Evolutionary conservation across 345 rosid species (phyloP).

Genomic region (Eucalyptus decipiens): DNA sequence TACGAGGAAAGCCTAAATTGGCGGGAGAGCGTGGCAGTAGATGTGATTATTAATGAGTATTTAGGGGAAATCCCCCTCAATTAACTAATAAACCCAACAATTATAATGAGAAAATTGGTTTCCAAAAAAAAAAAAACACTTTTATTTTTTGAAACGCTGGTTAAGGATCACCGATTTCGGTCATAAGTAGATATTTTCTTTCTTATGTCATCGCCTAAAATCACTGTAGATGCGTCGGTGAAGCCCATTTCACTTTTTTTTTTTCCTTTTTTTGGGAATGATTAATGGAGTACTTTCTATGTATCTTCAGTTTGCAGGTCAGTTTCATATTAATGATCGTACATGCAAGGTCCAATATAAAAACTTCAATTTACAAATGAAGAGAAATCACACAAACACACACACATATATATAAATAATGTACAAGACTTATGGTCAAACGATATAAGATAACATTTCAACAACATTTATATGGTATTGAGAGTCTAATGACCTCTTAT

Average conservation of each 20-base stretch:
- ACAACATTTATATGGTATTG: fast-evolving
- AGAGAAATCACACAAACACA: fast-evolving
- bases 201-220: background rate
- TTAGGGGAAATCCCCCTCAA: background rate
- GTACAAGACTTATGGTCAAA: fast-evolving
- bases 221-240: background rate
- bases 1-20: background rate
- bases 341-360: background rate
- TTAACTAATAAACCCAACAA: background rate
- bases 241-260: background rate
- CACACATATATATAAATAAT: background rate
- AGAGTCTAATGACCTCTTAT: background rate
- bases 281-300: background rate
- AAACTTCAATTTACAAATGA: fast-evolving
- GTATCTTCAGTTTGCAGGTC: background rate
- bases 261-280: background rate
- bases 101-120: background rate
- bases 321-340: background rate
- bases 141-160: background rate
- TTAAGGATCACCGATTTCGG: background rate
- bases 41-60: background rate
- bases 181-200: background rate
- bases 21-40: background rate
- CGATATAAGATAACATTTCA: background rate
- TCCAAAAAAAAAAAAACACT: background rate